Conservation (phyloP, 805 yeast genomes). For the Candida ficus region DNA sequence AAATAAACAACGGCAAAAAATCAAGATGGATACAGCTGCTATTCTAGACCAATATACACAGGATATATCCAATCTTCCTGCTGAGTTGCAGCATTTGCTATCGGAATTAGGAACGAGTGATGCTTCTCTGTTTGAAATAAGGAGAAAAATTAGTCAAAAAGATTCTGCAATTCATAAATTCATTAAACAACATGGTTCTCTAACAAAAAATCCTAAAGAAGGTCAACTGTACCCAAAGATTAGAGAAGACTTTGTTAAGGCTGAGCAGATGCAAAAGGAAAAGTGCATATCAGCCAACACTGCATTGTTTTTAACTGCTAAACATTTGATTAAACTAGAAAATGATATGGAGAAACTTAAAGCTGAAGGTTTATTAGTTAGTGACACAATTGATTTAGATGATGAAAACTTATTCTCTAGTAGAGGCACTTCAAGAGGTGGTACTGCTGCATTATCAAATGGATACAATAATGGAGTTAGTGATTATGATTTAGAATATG, state of each 20-base stretch:
- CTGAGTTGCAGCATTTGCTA: constrained; percentile 74
- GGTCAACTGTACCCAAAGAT: constrained; percentile 59
- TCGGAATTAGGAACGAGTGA: constrained; percentile 77
- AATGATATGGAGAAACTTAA: constrained; percentile 72
- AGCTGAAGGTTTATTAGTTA: constrained; percentile 69
- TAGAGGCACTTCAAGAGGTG: constrained; percentile 26
- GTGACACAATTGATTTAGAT: constrained; percentile 34
- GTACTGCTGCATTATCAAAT: constrained; percentile 14
- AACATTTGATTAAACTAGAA: constrained; percentile 70
- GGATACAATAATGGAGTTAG: neutral
- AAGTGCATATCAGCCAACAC: constrained; percentile 79
- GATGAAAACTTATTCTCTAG: constrained; percentile 32
- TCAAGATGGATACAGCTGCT: constrained; percentile 90
- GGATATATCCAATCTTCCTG: constrained; percentile 77
- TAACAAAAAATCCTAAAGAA: constrained; percentile 79
- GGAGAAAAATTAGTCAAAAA: constrained; percentile 60
- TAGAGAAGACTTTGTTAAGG: constrained; percentile 57
- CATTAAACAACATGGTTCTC: constrained; percentile 77
- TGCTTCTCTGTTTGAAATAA: constrained; percentile 54
- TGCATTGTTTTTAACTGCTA: constrained; percentile 69
- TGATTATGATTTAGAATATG: neutral
- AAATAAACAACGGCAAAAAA: neutral
- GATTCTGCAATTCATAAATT: constrained; percentile 82
- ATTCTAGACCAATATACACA: constrained; percentile 67
- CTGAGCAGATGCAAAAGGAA: constrained; percentile 63